These are phyloP conservation scores for Moesziomyces sp. DNA, from an alignment of 1,284 basidiomycete species.

Conservation along the genomic window DNA sequence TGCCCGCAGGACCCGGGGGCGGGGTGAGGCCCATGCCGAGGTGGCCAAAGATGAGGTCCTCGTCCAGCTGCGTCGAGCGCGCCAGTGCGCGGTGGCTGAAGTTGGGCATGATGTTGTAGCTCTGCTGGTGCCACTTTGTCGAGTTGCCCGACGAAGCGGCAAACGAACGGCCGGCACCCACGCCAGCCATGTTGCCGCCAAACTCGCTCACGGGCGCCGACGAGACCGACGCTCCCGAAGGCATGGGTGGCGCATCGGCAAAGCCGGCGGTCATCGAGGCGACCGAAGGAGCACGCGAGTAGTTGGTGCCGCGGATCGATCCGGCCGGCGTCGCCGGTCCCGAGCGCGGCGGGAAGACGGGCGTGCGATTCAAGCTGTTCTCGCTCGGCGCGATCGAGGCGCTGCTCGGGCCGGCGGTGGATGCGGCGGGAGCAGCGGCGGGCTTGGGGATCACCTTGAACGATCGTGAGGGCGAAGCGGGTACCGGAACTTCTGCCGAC, in stretches of 20 bases:
- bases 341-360: conserved; percentile 21
- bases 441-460: conserved; percentile 52
- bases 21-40: conserved; percentile 46
- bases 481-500: conserved; percentile 7
- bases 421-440: conserved; percentile 9
- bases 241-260: conserved; percentile 35
- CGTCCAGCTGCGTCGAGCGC: conserved; percentile 46
- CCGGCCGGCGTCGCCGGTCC: conserved; percentile 38
- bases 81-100: conserved; percentile 35
- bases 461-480: conserved; percentile 35
- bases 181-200: conserved; percentile 49
- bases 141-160: conserved; percentile 42
- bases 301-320: conserved; percentile 43
- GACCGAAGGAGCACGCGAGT: conserved; percentile 43
- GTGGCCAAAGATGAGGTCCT: conserved; percentile 49
- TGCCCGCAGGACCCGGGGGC: conserved; percentile 24
- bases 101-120: conserved; percentile 51
- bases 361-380: conserved; percentile 27
- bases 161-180: conserved; percentile 43
- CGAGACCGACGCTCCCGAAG: conserved; percentile 32
- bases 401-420: conserved; percentile 30
- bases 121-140: conserved; percentile 54
- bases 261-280: conserved; percentile 48
- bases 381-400: conserved; percentile 34
- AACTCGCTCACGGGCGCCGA: conserved; percentile 35